Conservation (phyloP, 176 grass and related monocot genomes). For the Triticum turgidum region DNA sequence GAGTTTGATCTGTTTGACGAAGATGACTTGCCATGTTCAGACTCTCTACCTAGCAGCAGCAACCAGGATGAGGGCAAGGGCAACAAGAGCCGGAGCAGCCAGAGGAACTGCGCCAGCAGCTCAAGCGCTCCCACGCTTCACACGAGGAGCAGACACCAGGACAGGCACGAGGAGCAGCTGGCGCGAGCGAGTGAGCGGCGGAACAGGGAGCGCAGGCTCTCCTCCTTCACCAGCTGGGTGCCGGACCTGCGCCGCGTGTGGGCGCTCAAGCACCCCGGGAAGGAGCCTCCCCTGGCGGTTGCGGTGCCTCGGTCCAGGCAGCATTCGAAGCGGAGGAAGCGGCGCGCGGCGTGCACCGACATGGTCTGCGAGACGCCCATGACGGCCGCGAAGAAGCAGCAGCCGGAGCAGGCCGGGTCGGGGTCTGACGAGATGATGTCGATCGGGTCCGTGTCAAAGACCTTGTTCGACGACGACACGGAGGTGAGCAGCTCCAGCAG, state of each 20-base stretch:
- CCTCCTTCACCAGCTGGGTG: slow-evolving; percentile 87
- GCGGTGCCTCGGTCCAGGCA: slow-evolving; percentile 5
- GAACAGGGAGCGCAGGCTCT: slow-evolving; percentile 63
- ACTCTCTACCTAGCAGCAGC: slow-evolving; percentile 72
- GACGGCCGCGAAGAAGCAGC: slow-evolving; percentile 17
- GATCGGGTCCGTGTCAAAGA: slow-evolving; percentile 53
- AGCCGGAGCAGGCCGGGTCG: neutral
- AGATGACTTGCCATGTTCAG: slow-evolving; percentile 46
- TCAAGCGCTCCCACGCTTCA: neutral
- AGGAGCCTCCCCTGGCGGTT: slow-evolving; percentile 22
- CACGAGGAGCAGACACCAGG: neutral
- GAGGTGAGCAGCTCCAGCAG: slow-evolving; percentile 40
- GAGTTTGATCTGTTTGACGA: slow-evolving; percentile 89
- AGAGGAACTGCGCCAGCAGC: neutral
- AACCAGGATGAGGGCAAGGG: slow-evolving; percentile 38
- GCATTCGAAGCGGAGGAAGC: slow-evolving; percentile 50
- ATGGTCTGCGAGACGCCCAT: slow-evolving; percentile 83
- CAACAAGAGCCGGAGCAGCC: neutral
- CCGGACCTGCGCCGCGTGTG: slow-evolving; percentile 83
- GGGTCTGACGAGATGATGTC: neutral
- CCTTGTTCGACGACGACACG: slow-evolving; percentile 53
- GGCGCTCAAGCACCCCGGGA: slow-evolving; percentile 70
- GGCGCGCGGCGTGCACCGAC: slow-evolving; percentile 26
- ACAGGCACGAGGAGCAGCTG: slow-evolving; percentile 41
- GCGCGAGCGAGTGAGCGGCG: slow-evolving; percentile 62